Base-by-base conservation (phyloP, 257 asterid species). In the Asclepias syriaca region DNA sequence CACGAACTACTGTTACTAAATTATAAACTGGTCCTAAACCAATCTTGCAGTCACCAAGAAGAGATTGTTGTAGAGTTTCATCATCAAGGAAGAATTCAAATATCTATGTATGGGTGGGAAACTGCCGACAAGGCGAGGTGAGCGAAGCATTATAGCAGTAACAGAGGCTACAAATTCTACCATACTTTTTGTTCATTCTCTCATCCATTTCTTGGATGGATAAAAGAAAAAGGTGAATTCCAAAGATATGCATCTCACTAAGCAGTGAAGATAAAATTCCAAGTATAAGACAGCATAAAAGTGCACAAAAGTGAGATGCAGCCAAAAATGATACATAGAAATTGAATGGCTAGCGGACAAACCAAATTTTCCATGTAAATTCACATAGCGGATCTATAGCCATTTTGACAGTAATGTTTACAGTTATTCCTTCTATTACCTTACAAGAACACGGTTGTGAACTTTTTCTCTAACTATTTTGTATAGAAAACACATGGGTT, bases 51-150 rank as follows among this genome's bases (percentile, higher is more conserved):
- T 79, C 85, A 51, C 81, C 96, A 65, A 81, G 96, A 82, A 89
- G 97, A 80, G 97, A 94, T 67, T 91, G 97, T 68, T 88, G 99
- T 81, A 86, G 93, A 81, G 83, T 87, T 54, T 71, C 88, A 81
- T 93, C 96, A 67, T 86, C 96, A 27, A 83, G 79, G 34, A 81
- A 82, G 83, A 78, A n/a, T 3, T 54, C 87, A 1, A 81, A 79
- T 71, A 45, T 91, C 84, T 88, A 85, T 78, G 50, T 94, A 69
- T 87, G 93, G 93, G 92, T 94, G 51, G 96, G 88, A 21, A 86
- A 79, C 78, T 89, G 97, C 91, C 79, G 88, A 82, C 59, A 76
- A 19, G 96, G 97, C 10, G 97, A 91, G 81, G 74, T 85, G 46
- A 80, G 76, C 19, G 88, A 82, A 74, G 77, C 85, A 77, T 85